These are phyloP conservation scores for Nigrograna mackinnonii DNA, from an alignment of 2,329 filamentous ascomycete genomes.

Conservation along the genomic window DNA sequence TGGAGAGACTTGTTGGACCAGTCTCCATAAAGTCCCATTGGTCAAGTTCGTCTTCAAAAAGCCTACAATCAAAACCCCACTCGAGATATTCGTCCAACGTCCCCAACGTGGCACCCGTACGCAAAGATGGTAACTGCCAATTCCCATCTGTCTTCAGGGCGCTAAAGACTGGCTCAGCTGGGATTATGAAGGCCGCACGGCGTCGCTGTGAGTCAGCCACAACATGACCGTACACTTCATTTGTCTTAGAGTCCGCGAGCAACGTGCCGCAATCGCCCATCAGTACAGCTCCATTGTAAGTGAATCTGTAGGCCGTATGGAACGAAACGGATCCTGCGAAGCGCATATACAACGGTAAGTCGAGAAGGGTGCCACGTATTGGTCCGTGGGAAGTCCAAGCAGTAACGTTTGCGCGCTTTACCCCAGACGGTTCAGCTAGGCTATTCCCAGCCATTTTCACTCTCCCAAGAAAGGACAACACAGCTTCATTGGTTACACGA, in stretches of 20 bases:
- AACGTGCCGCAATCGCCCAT: background rate
- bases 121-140: no score
- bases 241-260: background rate
- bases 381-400: background rate
- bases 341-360: background rate
- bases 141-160: no score
- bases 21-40: no score
- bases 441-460: background rate
- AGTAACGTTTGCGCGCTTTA: background rate
- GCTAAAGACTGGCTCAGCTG: no score
- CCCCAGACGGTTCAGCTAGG: background rate
- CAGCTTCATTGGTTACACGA: background rate
- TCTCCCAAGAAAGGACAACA: background rate
- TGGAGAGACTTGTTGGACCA: no score
- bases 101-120: no score
- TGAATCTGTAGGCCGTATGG: background rate
- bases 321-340: background rate
- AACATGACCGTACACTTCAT: conserved; percentile 1
- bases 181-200: background rate
- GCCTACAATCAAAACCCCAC: no score
- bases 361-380: background rate
- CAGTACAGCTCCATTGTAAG: background rate
- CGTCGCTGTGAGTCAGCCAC: background rate
- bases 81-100: no score
- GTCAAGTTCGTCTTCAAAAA: no score